Evolutionary conservation across 352 stramenopile genomes (phyloP).

Genomic region (Phytophthora colocasiae): DNA sequence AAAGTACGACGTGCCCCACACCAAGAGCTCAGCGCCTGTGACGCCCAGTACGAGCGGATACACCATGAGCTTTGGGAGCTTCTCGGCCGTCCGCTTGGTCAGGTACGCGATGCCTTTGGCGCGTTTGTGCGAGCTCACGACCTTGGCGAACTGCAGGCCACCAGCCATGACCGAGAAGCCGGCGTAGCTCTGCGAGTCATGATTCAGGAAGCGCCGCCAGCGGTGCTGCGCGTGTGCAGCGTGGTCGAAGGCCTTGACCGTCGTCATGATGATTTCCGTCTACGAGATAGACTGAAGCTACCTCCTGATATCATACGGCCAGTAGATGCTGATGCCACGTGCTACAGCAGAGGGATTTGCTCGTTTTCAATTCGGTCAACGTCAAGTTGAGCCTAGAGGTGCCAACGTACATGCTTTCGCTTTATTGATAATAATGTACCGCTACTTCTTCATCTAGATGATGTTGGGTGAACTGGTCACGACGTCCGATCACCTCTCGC

Average conservation of each 20-base stretch:
- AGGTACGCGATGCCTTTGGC: conserved; percentile 36
- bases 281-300: conserved; percentile 2
- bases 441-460: conserved; percentile 7
- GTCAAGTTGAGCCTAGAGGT: no score
- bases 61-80: conserved; percentile 35
- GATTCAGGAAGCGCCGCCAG: conserved; percentile 34
- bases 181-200: conserved; percentile 38
- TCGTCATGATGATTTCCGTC: conserved; percentile 14
- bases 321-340: conserved; percentile 7
- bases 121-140: conserved; percentile 26
- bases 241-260: conserved; percentile 33
- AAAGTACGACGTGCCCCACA: conserved; percentile 37
- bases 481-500: conserved; percentile 19
- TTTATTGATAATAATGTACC: conserved; percentile 26
- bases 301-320: conserved; percentile 1
- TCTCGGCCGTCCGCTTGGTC: conserved; percentile 31
- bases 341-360: conserved; percentile 11
- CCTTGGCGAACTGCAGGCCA: conserved; percentile 32
- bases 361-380: neutral
- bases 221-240: conserved; percentile 32
- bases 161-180: conserved; percentile 36
- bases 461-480: conserved; percentile 5
- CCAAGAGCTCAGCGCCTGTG: conserved; percentile 31
- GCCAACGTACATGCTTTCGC: conserved; percentile 3
- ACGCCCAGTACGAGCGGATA: conserved; percentile 39